These are phyloP conservation scores for Taphrina pruni DNA, from an alignment of 1,139 yeast species.

Conservation along the genomic window DNA sequence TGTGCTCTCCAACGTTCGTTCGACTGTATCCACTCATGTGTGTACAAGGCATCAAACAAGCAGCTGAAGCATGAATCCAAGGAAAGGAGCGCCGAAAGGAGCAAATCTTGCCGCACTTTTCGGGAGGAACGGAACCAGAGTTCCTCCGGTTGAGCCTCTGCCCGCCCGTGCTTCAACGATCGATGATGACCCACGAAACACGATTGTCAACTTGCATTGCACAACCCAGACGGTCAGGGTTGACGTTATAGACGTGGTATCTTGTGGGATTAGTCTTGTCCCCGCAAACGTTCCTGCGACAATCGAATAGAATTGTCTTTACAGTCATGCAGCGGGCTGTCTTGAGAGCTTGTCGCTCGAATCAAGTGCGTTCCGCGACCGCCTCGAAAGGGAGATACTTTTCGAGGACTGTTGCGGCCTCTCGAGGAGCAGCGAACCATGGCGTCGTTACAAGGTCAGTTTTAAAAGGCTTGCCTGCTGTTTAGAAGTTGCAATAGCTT, in stretches of 20 bases:
- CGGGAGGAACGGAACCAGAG: neutral
- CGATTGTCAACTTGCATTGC: neutral
- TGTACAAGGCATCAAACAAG: too few relatives aligned
- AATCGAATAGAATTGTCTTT: neutral
- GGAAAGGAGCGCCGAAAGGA: neutral
- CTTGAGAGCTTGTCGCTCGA: slow-evolving; percentile 22
- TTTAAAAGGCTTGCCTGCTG: too few relatives aligned
- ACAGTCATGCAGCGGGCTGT: slow-evolving; percentile 20
- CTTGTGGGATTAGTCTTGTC: too few relatives aligned
- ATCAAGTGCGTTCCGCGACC: neutral
- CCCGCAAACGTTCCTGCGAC: too few relatives aligned
- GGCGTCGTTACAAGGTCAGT: neutral
- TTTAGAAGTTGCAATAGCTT: neutral
- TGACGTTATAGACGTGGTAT: too few relatives aligned
- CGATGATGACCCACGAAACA: neutral
- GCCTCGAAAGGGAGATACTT: slow-evolving; percentile 10
- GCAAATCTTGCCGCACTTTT: neutral
- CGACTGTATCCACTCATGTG: too few relatives aligned
- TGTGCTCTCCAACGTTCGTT: too few relatives aligned
- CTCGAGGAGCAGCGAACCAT: neutral
- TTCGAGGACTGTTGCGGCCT: neutral
- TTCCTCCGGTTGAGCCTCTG: neutral
- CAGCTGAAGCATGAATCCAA: neutral
- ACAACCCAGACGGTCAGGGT: neutral
- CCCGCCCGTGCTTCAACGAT: too few relatives aligned